These are phyloP conservation scores for Dioszegia hungarica DNA, from an alignment of 768 basidiomycete species.

Conservation along the genomic window DNA sequence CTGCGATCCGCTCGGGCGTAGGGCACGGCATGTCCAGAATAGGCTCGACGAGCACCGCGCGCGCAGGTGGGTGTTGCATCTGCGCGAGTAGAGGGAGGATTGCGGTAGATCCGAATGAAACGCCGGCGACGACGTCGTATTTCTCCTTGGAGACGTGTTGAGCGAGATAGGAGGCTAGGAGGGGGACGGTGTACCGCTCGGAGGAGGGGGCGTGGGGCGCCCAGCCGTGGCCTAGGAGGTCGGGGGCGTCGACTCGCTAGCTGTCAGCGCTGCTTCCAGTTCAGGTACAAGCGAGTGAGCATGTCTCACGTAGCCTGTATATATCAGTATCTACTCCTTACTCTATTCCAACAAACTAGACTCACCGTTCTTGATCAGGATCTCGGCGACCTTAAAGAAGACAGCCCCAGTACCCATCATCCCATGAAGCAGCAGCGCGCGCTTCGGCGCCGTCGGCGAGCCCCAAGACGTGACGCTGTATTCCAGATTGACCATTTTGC, in stretches of 20 bases:
- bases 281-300: no score
- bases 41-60: slow-evolving; percentile 15
- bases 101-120: slow-evolving; percentile 18
- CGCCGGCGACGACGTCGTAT: slow-evolving; percentile 20
- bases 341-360: not conserved
- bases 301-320: slow-evolving; percentile 13
- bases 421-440: slow-evolving; percentile 15
- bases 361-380: slow-evolving; percentile 9
- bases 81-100: not conserved
- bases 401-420: slow-evolving; percentile 15
- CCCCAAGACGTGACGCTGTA: slow-evolving; percentile 16
- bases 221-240: slow-evolving; percentile 21
- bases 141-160: slow-evolving; percentile 6
- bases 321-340: not conserved
- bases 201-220: slow-evolving; percentile 9
- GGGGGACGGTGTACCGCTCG: slow-evolving; percentile 6
- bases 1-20: not conserved
- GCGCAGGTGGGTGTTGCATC: not conserved
- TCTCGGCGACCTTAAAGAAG: slow-evolving; percentile 22
- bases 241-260: slow-evolving; percentile 21
- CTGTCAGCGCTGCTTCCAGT: not conserved
- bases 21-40: slow-evolving; percentile 7
- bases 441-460: slow-evolving; percentile 4
- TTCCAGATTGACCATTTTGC: slow-evolving; percentile 8
- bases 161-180: slow-evolving; percentile 14